Base-by-base conservation (phyloP, 768 basidiomycete genomes). In the Lentinula detonsa region DNA sequence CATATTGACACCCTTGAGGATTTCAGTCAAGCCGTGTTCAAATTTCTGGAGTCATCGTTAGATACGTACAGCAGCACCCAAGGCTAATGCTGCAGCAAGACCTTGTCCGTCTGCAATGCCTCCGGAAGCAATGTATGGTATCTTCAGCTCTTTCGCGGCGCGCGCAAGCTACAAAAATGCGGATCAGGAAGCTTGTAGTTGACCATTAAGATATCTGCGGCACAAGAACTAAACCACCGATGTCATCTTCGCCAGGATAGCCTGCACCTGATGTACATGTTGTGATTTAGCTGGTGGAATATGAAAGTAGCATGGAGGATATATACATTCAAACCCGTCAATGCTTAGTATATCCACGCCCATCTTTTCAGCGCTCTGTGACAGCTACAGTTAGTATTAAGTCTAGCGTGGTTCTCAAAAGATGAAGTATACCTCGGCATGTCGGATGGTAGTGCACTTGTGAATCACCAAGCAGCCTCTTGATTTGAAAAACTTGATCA, bases 181-280 rank as follows among this genome's bases (percentile, higher is more conserved):
- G 55, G 37, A 15, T 16, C n/a, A 8, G 34, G 28, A 55, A 10
- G 48, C 31, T 4, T 43, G 31, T 5, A 21, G 18, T 23, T 13
- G 18, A 52, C 28, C 28, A 58, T 33, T 59, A 53, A 16, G 50
- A 52, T 39, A 39, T 35, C 23, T 15, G 31, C 62, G 70, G 43
- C 65, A 93, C 93, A 75, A 97, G 73, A 3, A 97, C 89, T 23
- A 96, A 68, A 4, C 90, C 91, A 3, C 91, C 91, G 23, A 97
- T 90, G 69, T 97, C 95, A 46, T 96, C 91, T 69, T 97, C 95
- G 63, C 95, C 95, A 16, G 93, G 93, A 72, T 95, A 93, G 28
- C 95, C 95, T 34, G 93, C 95, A 69, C 92, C 91, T 93, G 67
- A 65, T 28, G 15, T 45, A 2, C 4, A 5, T 10, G 34, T 61